phyloP scores from a whole-genome alignment of 2,329 filamentous ascomycete species.

The Colletotrichum tropicale region DNA sequence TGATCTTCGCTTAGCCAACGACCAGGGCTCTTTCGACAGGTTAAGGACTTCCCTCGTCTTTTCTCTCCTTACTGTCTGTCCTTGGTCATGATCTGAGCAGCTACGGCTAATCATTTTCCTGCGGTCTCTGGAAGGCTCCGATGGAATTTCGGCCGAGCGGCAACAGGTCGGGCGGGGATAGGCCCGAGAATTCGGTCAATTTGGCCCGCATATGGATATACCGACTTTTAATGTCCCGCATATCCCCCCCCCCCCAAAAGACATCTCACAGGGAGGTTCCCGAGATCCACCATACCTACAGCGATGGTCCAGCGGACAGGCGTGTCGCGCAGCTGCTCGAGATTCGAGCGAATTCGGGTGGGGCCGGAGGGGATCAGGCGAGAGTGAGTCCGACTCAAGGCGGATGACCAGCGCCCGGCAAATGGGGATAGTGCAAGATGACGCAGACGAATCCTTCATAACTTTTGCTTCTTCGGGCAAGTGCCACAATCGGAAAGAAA shows the following conservation, averaged over 20 bases:
- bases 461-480: neutral
- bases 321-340: neutral
- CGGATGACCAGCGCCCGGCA: neutral
- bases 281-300: neutral
- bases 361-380: neutral
- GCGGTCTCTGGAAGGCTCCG: neutral
- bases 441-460: neutral
- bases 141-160: neutral
- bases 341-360: neutral
- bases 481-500: neutral
- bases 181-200: neutral
- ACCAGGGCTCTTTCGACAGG: neutral
- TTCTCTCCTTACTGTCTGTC: neutral
- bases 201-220: neutral
- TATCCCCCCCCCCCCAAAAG: too few relatives aligned
- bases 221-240: too few relatives aligned
- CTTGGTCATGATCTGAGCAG: neutral
- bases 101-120: neutral
- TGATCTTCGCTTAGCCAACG: neutral
- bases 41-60: neutral
- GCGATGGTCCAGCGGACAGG: neutral
- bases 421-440: neutral
- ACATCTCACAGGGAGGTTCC: too few relatives aligned
- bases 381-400: neutral
- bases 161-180: neutral